Evolutionary conservation across 768 basidiomycete species (phyloP), one percentile per base, ranked within the genome.

Genomic region (Suillus spraguei): DNA sequence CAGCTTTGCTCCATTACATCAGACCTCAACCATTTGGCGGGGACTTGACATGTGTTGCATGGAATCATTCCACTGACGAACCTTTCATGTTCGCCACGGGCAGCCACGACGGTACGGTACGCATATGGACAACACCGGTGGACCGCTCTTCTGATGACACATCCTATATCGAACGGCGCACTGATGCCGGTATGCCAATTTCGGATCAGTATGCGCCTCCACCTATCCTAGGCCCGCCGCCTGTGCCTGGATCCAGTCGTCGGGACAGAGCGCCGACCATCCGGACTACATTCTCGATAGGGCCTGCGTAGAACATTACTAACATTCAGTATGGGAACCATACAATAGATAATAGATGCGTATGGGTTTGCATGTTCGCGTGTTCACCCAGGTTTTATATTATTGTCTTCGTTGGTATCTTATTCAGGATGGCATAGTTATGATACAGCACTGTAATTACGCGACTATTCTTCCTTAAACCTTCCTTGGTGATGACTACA

Each of bases 21-120:
- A 85, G 83, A 16, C 82, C 86, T 35, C 88, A 87, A 70, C 78
- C 78, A 13, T 81, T 84, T 36, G 83, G 85, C 2, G 89, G 88
- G 32, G 91, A 92, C 70, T 70, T 94, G 63, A 93, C 92, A 10
- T 90, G 89, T 65, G 84, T 93, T 46, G 89, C 90, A 16, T 94
- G 92, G 91, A 94, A 91, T 70, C 85, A 83, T 63, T 83, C 83
- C 3, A 82, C 83, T 7, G 85, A 82, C 0, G 81, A 76, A 1
- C 77, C 75, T 3, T 74, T 77, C 67, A 80, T 78, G 79, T 85
- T 91, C 62, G 90, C 90, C 9, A 89, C 90, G 1, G 92, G 91
- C 42, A 86, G 85, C 63, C 89, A 91, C 68, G 90, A 93, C 65
- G 92, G 92, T 32, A 85, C 82, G 1, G 84, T 94, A 50, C 82